Evolutionary conservation across 208 protist genomes (phyloP), one percentile per base, ranked within the genome.

Genomic region (Wallacemonas sp.): DNA sequence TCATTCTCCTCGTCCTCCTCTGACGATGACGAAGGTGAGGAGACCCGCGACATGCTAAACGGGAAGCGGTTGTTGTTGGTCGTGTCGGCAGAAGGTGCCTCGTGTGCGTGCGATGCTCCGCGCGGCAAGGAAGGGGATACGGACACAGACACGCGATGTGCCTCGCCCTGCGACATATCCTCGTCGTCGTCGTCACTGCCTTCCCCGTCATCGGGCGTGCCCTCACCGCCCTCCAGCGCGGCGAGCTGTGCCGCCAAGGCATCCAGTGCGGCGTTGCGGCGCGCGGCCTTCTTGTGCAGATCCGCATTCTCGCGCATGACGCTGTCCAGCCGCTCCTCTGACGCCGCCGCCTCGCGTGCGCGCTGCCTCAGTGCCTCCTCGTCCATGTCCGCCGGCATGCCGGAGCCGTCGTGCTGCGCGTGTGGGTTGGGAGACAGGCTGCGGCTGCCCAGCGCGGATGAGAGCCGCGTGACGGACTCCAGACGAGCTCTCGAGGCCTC

Each of bases 161-260:
- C 53, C 17, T 59, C 33, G 9, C 1, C 26, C 17, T 50, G 9
- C 15, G 41, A 45, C 17, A 41, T 19, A 10, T 62, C 41, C 26
- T 53, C 61, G 15, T 48, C 63, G 5, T 26, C 45, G 27, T 66
- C 52, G 15, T 53, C 50, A 10, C 39, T 36, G 30, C 46, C 33
- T 12, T 34, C 19, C 15, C 32, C 34, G 15, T 58, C n/a, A 32
- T 62, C 41, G 9, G 32, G 44, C 17, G 5, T 27, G 27, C 8
- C 45, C 22, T 50, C 76, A 38, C 76, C 76, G 21, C 63, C 76
- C 46, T 90, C 83, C 48, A 90, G 65, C 46, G 76, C 77, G 9
- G 77, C 77, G 19, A 90, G 69, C 53, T 73, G 78, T 26, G 65
- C 63, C 33, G 68, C 78, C 39, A 91, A 70, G 17, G 69, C 76